Evolutionary conservation across 768 basidiomycete species (phyloP).

Genomic region (Mrakia hoshinonis): DNA sequence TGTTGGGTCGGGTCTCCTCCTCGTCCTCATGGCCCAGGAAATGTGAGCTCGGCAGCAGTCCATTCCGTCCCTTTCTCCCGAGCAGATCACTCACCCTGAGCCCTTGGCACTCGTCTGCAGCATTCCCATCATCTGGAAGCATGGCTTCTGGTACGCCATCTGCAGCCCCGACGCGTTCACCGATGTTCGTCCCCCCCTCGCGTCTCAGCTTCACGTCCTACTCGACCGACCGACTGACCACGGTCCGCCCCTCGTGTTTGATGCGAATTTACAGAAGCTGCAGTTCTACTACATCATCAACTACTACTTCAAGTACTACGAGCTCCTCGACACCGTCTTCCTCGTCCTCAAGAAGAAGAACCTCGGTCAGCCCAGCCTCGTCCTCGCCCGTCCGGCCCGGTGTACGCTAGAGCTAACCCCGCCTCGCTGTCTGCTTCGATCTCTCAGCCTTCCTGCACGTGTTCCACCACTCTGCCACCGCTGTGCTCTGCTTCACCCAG

Average conservation of each 20-base stretch:
- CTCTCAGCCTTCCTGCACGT: constrained; percentile 91
- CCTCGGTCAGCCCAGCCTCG: constrained; percentile 53
- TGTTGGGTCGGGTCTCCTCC: constrained; percentile 68
- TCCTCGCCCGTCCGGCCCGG: background rate
- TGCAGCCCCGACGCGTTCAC: constrained; percentile 77
- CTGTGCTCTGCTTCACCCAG: constrained; percentile 86
- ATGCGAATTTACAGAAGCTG: constrained; percentile 53
- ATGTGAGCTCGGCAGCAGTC: constrained; percentile 44
- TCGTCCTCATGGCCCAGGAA: constrained; percentile 85
- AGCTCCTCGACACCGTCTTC: constrained; percentile 93
- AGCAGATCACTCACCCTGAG: background rate
- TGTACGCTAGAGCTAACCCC: background rate
- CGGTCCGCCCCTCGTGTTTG: background rate
- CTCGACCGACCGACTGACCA: background rate
- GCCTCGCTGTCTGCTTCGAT: background rate
- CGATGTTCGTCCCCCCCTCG: constrained; percentile 51
- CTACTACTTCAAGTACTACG: constrained; percentile 97
- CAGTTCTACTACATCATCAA: constrained; percentile 98
- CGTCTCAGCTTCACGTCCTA: background rate
- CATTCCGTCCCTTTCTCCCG: background rate
- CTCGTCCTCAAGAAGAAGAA: constrained; percentile 97
- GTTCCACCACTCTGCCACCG: constrained; percentile 98
- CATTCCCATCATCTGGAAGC: constrained; percentile 62
- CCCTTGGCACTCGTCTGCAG: constrained; percentile 30
- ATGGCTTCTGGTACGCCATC: constrained; percentile 65